These are phyloP conservation scores for Lactarius evosmus DNA, from an alignment of 768 basidiomycete genomes.

Conservation along the genomic window DNA sequence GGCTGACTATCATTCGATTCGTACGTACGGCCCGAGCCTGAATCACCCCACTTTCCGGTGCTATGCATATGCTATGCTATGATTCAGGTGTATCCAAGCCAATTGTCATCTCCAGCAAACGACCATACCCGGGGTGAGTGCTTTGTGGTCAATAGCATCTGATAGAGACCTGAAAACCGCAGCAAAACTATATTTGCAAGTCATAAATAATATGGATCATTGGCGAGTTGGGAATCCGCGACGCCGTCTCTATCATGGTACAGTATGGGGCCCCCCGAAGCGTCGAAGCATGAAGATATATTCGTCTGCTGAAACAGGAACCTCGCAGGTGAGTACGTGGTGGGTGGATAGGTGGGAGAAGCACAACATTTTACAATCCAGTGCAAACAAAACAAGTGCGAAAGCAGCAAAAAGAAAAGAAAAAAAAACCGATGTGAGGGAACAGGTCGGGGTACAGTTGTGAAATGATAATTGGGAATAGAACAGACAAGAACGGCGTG, in stretches of 20 bases:
- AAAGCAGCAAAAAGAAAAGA: no score
- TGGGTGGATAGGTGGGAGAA: not conserved
- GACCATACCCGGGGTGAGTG: no score
- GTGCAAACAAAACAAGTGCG: conserved; percentile 25
- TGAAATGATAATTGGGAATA: not conserved
- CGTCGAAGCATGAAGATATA: conserved; percentile 5
- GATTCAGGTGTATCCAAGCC: no score
- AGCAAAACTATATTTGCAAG: not conserved
- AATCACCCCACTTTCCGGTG: no score
- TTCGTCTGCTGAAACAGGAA: not conserved
- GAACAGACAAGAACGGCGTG: not conserved
- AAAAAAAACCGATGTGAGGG: conserved; percentile 17
- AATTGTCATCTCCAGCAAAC: no score
- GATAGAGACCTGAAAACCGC: not conserved
- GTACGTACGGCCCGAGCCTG: no score
- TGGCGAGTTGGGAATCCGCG: not conserved
- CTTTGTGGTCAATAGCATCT: no score
- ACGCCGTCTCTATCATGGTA: conserved; percentile 1
- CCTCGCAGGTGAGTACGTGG: conserved; percentile 12
- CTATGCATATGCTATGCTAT: no score
- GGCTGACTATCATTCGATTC: no score
- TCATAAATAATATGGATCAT: not conserved
- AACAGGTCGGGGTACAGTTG: conserved; percentile 8
- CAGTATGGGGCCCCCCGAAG: not conserved
- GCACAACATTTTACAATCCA: conserved; percentile 17